Evolutionary conservation across 257 asterid genomes (phyloP), one percentile per base, ranked within the genome.

Genomic region (Linaria vulgaris): DNA sequence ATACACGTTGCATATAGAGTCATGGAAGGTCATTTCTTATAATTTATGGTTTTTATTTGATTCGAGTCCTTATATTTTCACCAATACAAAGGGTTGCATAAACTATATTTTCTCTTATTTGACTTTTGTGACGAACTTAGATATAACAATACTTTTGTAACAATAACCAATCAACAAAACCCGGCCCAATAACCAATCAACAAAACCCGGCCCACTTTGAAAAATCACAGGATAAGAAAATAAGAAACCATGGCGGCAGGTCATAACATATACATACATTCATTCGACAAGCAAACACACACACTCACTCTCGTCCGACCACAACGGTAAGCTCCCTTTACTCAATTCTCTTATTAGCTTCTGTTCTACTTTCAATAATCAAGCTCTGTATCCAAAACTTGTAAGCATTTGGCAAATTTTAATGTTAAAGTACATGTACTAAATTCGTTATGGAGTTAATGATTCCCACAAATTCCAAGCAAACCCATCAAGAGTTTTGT

Each of bases 401-500:
- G 19, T 45, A 56, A 41, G 39, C 43, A 37, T 25, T 19, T 23
- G 37, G 5, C n/a, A n/a, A 51, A 68, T 1, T 15, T 46, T 3
- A 11, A 22, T 19, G 8, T 6, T 51, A 20, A 21, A n/a, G n/a
- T n/a, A 16, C 10, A 12, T 9, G 49, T n/a, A 5, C 6, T 55
- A 48, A 1, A 3, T 55, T 55, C 65, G 20, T 46, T 43, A 87
- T 90, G 97, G 96, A 81, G 39, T 52, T 82, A 68, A 76, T 65
- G 63, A 76, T 78, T 47, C 85, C 91, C 17, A 43, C 77, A 38
- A 34, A 57, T 25, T 17, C 44, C 11, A 82, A 71, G 64, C 86
- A 80, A 59, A 73, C 74, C 74, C 84, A 52, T 60, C 85, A 77
- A n/a, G 67, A 76, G 58, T 63, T 83, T 70, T 76, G 70, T 74